Evolutionary conservation across 768 basidiomycete genomes (phyloP), one percentile per base, ranked within the genome.

Genomic region (Lactarius pseudohatsudake): DNA sequence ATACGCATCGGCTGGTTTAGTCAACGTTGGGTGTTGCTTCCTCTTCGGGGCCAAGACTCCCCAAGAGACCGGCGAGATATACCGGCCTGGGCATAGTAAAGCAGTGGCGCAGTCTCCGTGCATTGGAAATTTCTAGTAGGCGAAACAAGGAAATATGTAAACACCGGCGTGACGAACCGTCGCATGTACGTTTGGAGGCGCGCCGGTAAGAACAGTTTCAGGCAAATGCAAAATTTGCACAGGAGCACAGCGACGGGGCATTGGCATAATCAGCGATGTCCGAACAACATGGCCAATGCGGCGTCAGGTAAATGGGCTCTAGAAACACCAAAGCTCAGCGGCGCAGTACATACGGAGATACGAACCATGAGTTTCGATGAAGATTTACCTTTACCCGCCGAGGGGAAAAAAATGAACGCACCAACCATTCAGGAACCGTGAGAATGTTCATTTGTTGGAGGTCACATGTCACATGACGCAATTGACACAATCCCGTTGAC

Each of bases 131-230:
- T 50, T 26, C 47, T 15, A 2, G 47, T 50, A 50, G 11, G 47
- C 47, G 22, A 50, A 13, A 22, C 22, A 11, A 50, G 22, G 47
- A 22, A 11, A 50, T 50, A 30, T 54, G 36, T 50, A n/a, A 28
- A 30, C 32, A 34, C 59, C 58, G 18, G 6, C 22, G 30, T 30
- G 26, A 36, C 7, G 32, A 57, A 54, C 45, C 32, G 6, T 9
- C 8, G 20, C 41, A 36, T 45, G 50, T 41, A 34, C 53, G 47
- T 62, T 47, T 61, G 36, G 38, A 40, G 41, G 62, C 30, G 38
- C 8, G 10, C 32, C 43, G 36, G 54, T 30, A 28, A 30, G 32
- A 59, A 45, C 57, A 18, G 50, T 40, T 59, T 9, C 28, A 54
- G 36, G n/a, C n/a, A 6, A 56, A 28, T 5, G 41, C n/a, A 18